Percentiles rank a stretch among this genome's conserved stretches.
Evolutionary conservation across 805 yeast species (phyloP).

Genomic region (Yarrowia deformans): DNA sequence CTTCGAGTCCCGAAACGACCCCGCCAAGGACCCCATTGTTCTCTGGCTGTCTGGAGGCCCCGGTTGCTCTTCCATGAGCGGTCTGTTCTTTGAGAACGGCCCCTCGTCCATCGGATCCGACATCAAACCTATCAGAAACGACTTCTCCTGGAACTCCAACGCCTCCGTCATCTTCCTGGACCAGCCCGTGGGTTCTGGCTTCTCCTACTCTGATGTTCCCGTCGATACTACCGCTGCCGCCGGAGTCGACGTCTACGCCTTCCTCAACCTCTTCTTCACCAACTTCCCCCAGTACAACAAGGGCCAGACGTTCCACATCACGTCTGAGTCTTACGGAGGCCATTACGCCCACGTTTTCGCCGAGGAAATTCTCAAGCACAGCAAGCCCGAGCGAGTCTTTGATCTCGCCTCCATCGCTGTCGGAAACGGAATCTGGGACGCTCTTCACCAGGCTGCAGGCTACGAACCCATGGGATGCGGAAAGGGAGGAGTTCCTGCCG

Average conservation of each 20-base stretch:
- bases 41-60: constrained; percentile 90
- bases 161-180: constrained; percentile 82
- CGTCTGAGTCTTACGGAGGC: constrained; percentile 87
- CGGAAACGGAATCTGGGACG: constrained; percentile 87
- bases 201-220: constrained; percentile 60
- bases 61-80: constrained; percentile 82
- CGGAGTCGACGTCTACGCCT: constrained; percentile 76
- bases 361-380: constrained; percentile 68
- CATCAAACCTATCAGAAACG: constrained; percentile 67
- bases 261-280: constrained; percentile 74
- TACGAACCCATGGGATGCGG: constrained; percentile 95
- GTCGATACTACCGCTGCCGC: constrained; percentile 69
- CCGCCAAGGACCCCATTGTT: constrained; percentile 76
- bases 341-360: constrained; percentile 85
- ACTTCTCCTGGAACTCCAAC: constrained; percentile 78
- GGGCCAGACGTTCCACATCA: constrained; percentile 65
- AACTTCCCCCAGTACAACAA: constrained; percentile 56
- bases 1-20: constrained; percentile 83
- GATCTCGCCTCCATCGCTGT: constrained; percentile 80
- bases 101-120: constrained; percentile 67
- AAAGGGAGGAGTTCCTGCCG: constrained; percentile 76
- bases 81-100: constrained; percentile 80
- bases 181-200: constrained; percentile 84
- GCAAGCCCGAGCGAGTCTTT: constrained; percentile 56
- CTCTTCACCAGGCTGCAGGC: constrained; percentile 73